Conservation (phyloP, 2,329 filamentous ascomycete genomes). For the Dothistroma pini region DNA sequence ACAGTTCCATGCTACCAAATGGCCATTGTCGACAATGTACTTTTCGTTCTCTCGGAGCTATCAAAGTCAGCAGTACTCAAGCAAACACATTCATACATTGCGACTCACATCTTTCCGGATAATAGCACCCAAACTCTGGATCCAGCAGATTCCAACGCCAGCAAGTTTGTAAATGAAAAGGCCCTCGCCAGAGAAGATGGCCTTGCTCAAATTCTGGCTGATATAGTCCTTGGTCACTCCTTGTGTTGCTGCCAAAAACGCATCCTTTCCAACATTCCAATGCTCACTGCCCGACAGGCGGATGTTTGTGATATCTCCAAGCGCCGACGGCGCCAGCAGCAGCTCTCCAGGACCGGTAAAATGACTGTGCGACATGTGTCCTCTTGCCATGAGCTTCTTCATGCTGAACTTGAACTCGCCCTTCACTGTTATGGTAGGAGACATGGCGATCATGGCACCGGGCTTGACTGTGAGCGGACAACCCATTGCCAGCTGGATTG, state of each 20-base stretch:
- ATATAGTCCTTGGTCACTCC: conserved; percentile 88
- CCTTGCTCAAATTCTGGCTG: conserved; percentile 75
- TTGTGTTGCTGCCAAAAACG: conserved; percentile 79
- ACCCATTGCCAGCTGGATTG: conserved; percentile 82
- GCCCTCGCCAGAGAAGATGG: conserved; percentile 90
- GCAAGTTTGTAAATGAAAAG: conserved; percentile 84
- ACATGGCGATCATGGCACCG: conserved; percentile 93
- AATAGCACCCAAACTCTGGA: conserved; percentile 91
- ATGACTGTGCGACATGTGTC: conserved; percentile 71
- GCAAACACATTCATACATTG: conserved; percentile 7
- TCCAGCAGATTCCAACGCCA: conserved; percentile 78
- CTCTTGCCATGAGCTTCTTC: conserved; percentile 84
- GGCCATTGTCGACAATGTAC: conserved; percentile 70
- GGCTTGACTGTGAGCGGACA: conserved; percentile 80
- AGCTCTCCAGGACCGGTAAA: conserved; percentile 91
- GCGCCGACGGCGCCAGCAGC: conserved; percentile 70
- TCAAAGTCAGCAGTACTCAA: neutral
- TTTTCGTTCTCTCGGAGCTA: conserved; percentile 65
- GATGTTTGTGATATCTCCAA: conserved; percentile 84
- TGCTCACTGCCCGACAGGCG: conserved; percentile 64
- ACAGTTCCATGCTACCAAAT: conserved; percentile 86
- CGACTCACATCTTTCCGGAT: conserved; percentile 82
- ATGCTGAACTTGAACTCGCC: conserved; percentile 80
- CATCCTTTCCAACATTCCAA: conserved; percentile 85
- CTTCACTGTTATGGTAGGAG: conserved; percentile 76